A percentile compares a stretch with the other conserved stretches of the same genome.
phyloP scores from a whole-genome alignment of 179 eudicot species.

The Carnegiea gigantea region DNA sequence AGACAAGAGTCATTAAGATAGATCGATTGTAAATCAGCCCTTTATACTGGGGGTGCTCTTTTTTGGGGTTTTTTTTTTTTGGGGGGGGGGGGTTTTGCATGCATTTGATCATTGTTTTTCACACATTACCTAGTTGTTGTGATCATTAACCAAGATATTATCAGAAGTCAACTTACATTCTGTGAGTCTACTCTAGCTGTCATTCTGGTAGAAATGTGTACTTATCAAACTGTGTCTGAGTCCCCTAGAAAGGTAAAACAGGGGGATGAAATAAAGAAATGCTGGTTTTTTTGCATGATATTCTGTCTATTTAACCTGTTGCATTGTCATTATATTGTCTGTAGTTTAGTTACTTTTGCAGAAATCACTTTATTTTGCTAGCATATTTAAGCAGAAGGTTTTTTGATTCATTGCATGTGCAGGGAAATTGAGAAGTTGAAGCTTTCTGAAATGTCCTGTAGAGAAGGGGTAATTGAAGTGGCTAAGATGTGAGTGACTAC shows the following conservation, averaged over 20 bases:
- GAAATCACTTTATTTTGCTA: not conserved
- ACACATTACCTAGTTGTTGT: not conserved
- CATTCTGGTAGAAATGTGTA: not conserved
- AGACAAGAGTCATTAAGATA: too few relatives aligned
- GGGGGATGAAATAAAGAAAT: not conserved
- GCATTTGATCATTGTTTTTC: too few relatives aligned
- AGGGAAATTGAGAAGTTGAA: slow-evolving; percentile 94
- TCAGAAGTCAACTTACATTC: not conserved
- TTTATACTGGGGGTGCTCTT: not conserved
- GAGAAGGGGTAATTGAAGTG: slow-evolving; percentile 86
- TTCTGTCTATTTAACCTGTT: not conserved
- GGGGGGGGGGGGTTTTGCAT: too few relatives aligned
- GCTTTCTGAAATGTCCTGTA: slow-evolving; percentile 96
- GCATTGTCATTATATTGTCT: not conserved
- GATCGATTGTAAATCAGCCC: too few relatives aligned
- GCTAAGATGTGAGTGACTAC: slow-evolving; percentile 79
- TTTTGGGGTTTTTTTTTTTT: not conserved
- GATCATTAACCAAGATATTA: not conserved
- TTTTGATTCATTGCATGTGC: slow-evolving; percentile 23
- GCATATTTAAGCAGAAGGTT: not conserved
- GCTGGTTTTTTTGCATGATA: not conserved
- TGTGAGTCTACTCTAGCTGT: not conserved
- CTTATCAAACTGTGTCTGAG: not conserved
- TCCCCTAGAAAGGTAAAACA: not conserved
- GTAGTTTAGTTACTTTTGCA: not conserved